Conservation (phyloP, 2,329 filamentous ascomycete species). For the Cytospora piceicola region DNA sequence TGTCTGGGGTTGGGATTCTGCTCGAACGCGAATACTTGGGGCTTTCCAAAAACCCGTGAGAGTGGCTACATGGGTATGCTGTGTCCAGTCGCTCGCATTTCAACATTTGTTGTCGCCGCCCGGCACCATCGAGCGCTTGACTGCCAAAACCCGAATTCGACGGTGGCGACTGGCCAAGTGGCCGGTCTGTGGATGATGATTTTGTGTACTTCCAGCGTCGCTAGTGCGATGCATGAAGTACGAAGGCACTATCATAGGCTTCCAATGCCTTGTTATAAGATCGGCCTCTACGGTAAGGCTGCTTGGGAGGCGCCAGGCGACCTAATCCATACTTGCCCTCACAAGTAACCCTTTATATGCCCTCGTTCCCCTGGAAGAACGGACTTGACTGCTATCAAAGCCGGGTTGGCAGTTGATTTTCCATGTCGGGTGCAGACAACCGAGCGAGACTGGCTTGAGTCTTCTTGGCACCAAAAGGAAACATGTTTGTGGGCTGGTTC, state of each 20-base stretch:
- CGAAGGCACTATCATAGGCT: not conserved
- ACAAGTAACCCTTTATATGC: not conserved
- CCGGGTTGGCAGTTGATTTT: not conserved
- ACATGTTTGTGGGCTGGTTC: not conserved
- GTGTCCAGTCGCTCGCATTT: not conserved
- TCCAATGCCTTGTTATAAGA: not conserved
- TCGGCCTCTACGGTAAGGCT: not conserved
- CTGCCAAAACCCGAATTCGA: not conserved
- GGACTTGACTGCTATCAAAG: not conserved
- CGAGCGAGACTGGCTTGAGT: not conserved
- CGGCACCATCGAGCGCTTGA: not conserved
- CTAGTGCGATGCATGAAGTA: not conserved
- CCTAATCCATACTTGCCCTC: constrained; percentile 7
- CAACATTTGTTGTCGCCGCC: not conserved
- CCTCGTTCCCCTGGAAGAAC: not conserved
- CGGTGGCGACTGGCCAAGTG: not conserved
- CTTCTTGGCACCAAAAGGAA: not conserved
- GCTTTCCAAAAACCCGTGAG: not conserved
- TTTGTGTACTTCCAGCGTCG: not conserved
- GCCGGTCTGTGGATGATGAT: not conserved
- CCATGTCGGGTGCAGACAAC: not conserved
- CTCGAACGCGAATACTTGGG: constrained; percentile 16
- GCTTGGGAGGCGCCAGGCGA: constrained; percentile 12
- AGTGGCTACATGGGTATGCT: too few relatives aligned
- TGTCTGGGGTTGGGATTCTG: constrained; percentile 17